A percentile compares a stretch with the other conserved stretches of the same genome.
Conservation (phyloP, 2,329 filamentous ascomycete genomes). For the Cytospora leucostoma region DNA sequence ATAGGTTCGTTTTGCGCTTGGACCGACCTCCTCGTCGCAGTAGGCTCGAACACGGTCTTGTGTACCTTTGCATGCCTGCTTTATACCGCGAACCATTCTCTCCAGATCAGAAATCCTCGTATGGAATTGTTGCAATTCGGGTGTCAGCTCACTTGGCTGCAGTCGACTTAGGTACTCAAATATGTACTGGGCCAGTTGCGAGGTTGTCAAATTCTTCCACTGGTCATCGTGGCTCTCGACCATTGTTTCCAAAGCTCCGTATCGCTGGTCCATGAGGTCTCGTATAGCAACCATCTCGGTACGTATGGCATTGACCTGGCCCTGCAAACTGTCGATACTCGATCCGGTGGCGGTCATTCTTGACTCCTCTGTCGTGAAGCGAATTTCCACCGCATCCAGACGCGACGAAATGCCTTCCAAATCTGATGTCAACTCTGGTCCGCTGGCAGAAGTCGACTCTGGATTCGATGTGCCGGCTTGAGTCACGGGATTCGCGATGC, state of each 20-base stretch:
- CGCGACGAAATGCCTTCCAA: neutral
- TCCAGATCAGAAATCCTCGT: slow-evolving; percentile 18
- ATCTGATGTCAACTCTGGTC: neutral
- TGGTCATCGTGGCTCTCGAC: slow-evolving; percentile 18
- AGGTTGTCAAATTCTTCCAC: slow-evolving; percentile 22
- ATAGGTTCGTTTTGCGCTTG: neutral
- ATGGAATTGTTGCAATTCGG: slow-evolving; percentile 21
- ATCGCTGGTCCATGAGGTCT: neutral
- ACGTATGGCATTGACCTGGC: neutral
- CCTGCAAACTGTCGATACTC: slow-evolving; percentile 1
- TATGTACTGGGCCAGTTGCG: slow-evolving; percentile 19
- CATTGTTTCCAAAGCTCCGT: slow-evolving; percentile 18
- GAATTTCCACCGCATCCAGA: slow-evolving; percentile 1
- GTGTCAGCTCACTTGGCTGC: neutral
- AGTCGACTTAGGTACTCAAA: slow-evolving; percentile 22
- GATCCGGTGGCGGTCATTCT: slow-evolving; percentile 1
- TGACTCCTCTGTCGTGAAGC: neutral
- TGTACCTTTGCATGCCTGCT: neutral
- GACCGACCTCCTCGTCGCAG: neutral
- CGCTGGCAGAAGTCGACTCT: neutral
- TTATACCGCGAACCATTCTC: neutral
- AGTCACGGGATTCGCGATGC: neutral
- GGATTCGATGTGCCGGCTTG: neutral
- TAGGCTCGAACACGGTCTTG: neutral
- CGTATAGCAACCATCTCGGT: neutral